These are phyloP conservation scores for Darksidea phi DNA, from an alignment of 495 filamentous ascomycete genomes.

Conservation along the genomic window DNA sequence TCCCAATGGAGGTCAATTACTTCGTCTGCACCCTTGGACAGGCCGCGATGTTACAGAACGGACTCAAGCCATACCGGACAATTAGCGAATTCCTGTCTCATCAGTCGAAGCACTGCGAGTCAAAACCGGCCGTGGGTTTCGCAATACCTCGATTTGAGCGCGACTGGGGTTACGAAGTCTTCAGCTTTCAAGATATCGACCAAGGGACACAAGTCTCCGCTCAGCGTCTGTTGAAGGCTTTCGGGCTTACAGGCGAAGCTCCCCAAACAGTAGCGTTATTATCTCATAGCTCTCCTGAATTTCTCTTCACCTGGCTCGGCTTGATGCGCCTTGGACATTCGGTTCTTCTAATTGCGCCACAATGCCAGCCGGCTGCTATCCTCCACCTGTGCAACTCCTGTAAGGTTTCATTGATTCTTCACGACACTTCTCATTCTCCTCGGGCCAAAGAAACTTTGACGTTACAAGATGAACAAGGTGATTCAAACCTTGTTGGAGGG, in stretches of 20 bases:
- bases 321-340: constrained; percentile 51
- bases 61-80: constrained; percentile 40
- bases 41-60: constrained; percentile 42
- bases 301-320: constrained; percentile 55
- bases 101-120: constrained; percentile 42
- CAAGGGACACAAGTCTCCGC: constrained; percentile 19
- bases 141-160: constrained; percentile 23
- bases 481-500: not conserved
- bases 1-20: constrained; percentile 44
- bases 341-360: constrained; percentile 57
- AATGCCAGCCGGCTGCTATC: constrained; percentile 48
- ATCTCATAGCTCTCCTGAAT: constrained; percentile 50
- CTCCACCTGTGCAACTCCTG: constrained; percentile 49
- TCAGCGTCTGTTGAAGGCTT: not conserved
- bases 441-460: not conserved
- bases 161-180: constrained; percentile 33
- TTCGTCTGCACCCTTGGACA: constrained; percentile 55
- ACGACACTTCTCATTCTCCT: constrained; percentile 34
- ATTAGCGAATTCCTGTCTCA: constrained; percentile 49
- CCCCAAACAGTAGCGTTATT: constrained; percentile 48
- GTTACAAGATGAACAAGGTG: no score
- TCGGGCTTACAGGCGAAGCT: not conserved
- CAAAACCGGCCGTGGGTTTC: constrained; percentile 51
- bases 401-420: constrained; percentile 40
- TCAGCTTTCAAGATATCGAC: constrained; percentile 38